Base-by-base conservation (phyloP, 2,329 filamentous ascomycete species). In the Berkeleyomyces rouxiae region DNA sequence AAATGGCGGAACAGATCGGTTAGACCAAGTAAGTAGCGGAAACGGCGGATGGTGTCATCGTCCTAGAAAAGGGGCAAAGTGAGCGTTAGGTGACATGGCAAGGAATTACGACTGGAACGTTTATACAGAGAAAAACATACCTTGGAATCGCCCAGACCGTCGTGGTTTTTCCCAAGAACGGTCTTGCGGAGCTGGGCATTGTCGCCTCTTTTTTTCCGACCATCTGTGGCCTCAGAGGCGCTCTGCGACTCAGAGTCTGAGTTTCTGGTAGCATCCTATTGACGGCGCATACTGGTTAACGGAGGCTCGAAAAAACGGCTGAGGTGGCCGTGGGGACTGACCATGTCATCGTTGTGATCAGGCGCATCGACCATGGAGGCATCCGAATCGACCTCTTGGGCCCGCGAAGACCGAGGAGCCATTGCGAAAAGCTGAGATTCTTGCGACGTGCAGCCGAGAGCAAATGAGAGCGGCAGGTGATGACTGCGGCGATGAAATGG, bases 1-100 rank as follows among this genome's bases (percentile, higher is more conserved):
- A 99, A 99, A 75, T 99, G 93, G 67, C 95, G 90, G 77, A 99
- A 99, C 23, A 99, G 79, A 70, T 99, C 93, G 13, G 93, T 99
- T 61, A 99, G 79, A 36, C 95, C 95, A 11, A 99, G 82, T 1
- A 99, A 82, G 72, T 99, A 99, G 67, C 90, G 86, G 72, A 99
- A 99, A 71, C 93, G 82, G 68, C 92, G 84, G 70, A 97, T 89
- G 0, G 90, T 95, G 70, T 97, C 92, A 78, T 96, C 89, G 76
- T 96, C 92, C 88, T 92, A 62, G 46, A 65, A 59, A 33, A 7
- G 39, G 33, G 49, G 58, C 66, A 40, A 66, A 5, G n/a, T 6
- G 44, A 61, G n/a, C 58, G 57, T 23, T 58, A 4, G 16, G n/a
- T 10, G 7, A 37, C 7, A 43, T 64, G 46, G 31, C 43, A 40